Conservation (phyloP, 345 rosid genomes). For the Syzygium oleosum region DNA sequence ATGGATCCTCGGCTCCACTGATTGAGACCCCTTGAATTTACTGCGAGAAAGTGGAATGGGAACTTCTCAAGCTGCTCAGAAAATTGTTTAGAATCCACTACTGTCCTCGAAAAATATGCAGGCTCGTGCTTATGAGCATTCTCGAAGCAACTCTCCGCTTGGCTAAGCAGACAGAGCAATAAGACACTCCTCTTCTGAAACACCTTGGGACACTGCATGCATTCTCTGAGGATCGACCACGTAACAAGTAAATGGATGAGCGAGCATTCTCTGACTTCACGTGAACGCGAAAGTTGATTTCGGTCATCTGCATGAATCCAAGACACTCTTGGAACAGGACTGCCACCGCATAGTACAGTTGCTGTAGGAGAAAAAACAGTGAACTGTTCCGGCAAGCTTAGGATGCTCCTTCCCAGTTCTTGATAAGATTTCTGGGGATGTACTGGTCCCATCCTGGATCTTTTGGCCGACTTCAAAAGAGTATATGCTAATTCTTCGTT, state of each 20-base stretch:
- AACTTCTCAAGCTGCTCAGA: conserved; percentile 20
- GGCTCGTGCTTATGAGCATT: neutral
- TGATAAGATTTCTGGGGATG: neutral
- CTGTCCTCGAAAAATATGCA: neutral
- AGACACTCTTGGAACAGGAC: neutral
- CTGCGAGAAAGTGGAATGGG: neutral
- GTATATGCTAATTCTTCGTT: too few relatives aligned
- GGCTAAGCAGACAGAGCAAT: conserved; percentile 20
- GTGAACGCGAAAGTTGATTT: neutral
- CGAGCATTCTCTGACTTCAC: neutral
- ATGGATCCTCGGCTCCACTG: neutral
- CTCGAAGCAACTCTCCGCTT: conserved; percentile 14
- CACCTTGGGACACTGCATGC: neutral
- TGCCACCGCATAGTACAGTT: neutral
- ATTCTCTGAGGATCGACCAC: neutral
- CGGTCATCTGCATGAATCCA: neutral
- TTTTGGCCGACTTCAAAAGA: neutral
- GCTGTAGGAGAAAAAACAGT: neutral
- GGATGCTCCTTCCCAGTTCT: neutral
- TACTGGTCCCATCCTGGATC: neutral
- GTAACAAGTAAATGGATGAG: neutral
- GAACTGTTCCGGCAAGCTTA: neutral
- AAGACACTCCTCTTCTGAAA: neutral
- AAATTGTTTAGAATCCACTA: conserved; percentile 1
- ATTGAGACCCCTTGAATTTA: neutral